A percentile compares a stretch with the other conserved stretches of the same genome.
Evolutionary conservation across 495 filamentous ascomycete species (phyloP).

Genomic region (Niebla homalea): DNA sequence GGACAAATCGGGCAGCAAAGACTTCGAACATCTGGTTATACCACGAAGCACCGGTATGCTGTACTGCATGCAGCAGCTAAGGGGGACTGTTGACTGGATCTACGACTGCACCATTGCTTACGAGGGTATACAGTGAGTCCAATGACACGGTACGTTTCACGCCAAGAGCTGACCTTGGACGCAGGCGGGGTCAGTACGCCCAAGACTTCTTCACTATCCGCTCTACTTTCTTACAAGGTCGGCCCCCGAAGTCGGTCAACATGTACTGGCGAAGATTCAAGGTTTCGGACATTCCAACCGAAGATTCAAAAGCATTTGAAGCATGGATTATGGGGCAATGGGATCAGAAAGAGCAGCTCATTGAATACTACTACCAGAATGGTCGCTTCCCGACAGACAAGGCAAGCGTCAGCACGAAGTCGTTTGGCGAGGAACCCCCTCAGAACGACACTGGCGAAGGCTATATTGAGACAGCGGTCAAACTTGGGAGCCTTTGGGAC

Average conservation of each 20-base stretch:
- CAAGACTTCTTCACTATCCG: slow-evolving; percentile 56
- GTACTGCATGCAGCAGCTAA: slow-evolving; percentile 49
- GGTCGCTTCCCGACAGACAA: slow-evolving; percentile 49
- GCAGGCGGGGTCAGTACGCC: slow-evolving; percentile 44
- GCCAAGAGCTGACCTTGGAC: background rate
- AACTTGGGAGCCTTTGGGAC: slow-evolving; percentile 38
- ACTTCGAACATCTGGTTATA: slow-evolving; percentile 43
- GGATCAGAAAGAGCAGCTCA: slow-evolving; percentile 48
- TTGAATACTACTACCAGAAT: slow-evolving; percentile 43
- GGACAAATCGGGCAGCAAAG: slow-evolving; percentile 36
- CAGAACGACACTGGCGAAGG: slow-evolving; percentile 30
- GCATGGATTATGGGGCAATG: slow-evolving; percentile 46
- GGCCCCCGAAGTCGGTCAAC: slow-evolving; percentile 56
- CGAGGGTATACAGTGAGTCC: slow-evolving; percentile 51
- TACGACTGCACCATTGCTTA: slow-evolving; percentile 61
- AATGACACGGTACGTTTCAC: background rate
- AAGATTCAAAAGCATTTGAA: slow-evolving; percentile 43
- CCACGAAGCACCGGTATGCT: slow-evolving; percentile 51
- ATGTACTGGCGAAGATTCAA: slow-evolving; percentile 56
- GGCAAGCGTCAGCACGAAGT: slow-evolving; percentile 21
- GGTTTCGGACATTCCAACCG: slow-evolving; percentile 17
- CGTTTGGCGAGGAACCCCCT: slow-evolving; percentile 19
- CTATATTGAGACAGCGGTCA: slow-evolving; percentile 47
- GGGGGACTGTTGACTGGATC: slow-evolving; percentile 47
- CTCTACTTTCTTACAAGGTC: slow-evolving; percentile 48